phyloP scores from a whole-genome alignment of 345 rosid species.

The Hibiscus mutabilis region DNA sequence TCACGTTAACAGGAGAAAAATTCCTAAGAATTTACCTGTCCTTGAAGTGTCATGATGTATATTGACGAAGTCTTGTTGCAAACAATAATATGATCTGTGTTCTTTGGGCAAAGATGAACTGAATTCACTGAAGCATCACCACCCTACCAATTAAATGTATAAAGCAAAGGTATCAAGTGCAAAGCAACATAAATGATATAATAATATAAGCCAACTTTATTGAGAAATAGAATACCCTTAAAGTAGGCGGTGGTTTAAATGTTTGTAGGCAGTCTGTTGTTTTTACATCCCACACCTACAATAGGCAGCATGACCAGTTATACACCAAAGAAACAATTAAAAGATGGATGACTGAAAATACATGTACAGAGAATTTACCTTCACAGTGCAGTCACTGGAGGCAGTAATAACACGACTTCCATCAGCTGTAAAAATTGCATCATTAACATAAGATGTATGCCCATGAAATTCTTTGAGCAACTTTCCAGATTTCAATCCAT shows the following conservation, averaged over 20 bases:
- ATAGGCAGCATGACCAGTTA: slow-evolving; percentile 2
- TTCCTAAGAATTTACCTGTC: slow-evolving; percentile 54
- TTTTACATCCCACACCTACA: slow-evolving; percentile 94
- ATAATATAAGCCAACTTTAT: slow-evolving; percentile 1
- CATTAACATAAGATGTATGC: slow-evolving; percentile 80
- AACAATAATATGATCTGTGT: slow-evolving; percentile 77
- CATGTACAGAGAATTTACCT: slow-evolving; percentile 30
- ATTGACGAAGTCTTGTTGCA: slow-evolving; percentile 90
- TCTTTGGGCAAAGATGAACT: slow-evolving; percentile 84
- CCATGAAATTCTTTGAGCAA: slow-evolving; percentile 93
- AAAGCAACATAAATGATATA: slow-evolving; percentile 11
- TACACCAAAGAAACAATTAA: not conserved
- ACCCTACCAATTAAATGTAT: slow-evolving; percentile 39
- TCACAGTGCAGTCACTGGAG: slow-evolving; percentile 87
- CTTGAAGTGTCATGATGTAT: slow-evolving; percentile 95
- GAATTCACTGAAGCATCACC: slow-evolving; percentile 99
- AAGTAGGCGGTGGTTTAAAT: slow-evolving; percentile 88
- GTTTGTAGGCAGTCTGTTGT: slow-evolving; percentile 92
- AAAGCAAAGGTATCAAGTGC: slow-evolving; percentile 17
- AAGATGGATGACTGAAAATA: not conserved
- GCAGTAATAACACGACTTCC: slow-evolving; percentile 87
- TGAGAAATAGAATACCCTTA: slow-evolving; percentile 49
- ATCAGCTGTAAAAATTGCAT: slow-evolving; percentile 87
- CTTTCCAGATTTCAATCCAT: slow-evolving; percentile 95
- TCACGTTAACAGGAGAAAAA: not conserved